Conservation (phyloP, 129 eudicot genomes). For the Flaveria brownii region DNA sequence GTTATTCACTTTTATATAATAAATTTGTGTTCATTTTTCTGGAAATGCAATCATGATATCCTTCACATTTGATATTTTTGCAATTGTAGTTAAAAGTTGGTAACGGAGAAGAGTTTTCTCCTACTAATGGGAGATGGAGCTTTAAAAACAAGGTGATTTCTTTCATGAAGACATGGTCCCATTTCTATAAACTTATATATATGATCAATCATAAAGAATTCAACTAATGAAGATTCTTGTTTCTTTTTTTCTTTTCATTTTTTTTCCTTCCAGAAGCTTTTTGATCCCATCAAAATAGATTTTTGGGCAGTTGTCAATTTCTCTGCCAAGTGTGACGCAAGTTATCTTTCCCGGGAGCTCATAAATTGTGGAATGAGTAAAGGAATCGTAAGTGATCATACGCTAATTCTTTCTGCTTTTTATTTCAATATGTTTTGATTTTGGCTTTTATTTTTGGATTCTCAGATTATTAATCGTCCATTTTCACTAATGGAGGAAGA, state of each 20-base stretch:
- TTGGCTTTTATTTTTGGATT: slow-evolving; percentile 26
- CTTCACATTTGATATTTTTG: slow-evolving; percentile 25
- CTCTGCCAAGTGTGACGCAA: slow-evolving; percentile 80
- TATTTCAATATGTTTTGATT: slow-evolving; percentile 11
- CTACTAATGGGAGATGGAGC: slow-evolving; percentile 86
- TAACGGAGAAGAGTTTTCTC: slow-evolving; percentile 59
- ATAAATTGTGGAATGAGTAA: slow-evolving; percentile 75
- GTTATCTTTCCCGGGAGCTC: slow-evolving; percentile 83
- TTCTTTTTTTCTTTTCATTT: background rate
- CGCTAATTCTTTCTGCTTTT: slow-evolving; percentile 7
- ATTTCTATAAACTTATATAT: slow-evolving; percentile 22
- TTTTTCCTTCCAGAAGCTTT: slow-evolving; percentile 56
- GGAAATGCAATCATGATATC: background rate
- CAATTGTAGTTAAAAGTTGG: slow-evolving; percentile 78
- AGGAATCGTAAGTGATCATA: slow-evolving; percentile 71
- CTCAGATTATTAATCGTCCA: slow-evolving; percentile 84
- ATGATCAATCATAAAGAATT: slow-evolving; percentile 11
- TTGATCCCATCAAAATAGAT: slow-evolving; percentile 54
- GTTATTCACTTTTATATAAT: slow-evolving; percentile 10
- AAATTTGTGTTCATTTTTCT: background rate
- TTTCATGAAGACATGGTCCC: slow-evolving; percentile 3
- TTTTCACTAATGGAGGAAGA: slow-evolving; percentile 88
- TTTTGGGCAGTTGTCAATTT: slow-evolving; percentile 92
- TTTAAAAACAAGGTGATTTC: slow-evolving; percentile 77
- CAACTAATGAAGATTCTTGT: slow-evolving; percentile 16